Base-by-base conservation (phyloP, 2,329 filamentous ascomycete species). In the Ophiocordyceps camponoti-saundersi region DNA sequence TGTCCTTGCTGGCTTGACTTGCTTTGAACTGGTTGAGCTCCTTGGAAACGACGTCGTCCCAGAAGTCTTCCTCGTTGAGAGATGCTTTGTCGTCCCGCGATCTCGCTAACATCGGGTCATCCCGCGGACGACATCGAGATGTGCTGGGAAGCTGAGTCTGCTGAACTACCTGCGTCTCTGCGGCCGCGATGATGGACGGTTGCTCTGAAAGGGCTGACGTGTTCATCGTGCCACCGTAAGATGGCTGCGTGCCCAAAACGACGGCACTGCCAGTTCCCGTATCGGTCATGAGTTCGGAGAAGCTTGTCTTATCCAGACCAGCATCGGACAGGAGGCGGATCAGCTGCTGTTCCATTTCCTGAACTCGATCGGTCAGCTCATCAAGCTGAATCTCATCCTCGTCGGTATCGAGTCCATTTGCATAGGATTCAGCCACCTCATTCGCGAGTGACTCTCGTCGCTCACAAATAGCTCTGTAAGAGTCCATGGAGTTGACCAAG, bases 331-430 rank as follows among this genome's bases (percentile, higher is more conserved):
- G 60, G 16, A 60, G 59, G 42, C 57, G 56, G 23, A 68, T 59
- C 20, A 78, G 58, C 1, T 53, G 53, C 21, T 61, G 56, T 51
- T 74, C 72, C 49, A 65, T 65, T 36, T 60, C 55, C 48, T 68
- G 64, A 15, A 77, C 59, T 46, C 65, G 56, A 44, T 64, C 63
- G 12, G 66, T 65, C 36, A 78, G 55, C 34, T 69, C 62, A 48
- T 76, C 72, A 10, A 77, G 59, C 40, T 62, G 65, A 32, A 57
- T 55, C 53, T 78, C 73, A 21, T 74, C 70, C 11, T 70, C 67
- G 2, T 71, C 67, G 1, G 70, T 77, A 44, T 77, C 68, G 15
- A 70, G 55, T 22, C 67, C 67, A 11, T 72, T 65, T 15, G 65
- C 66, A 50, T 76, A 79, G 0, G 69, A 69, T 48, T 71, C 61